These are phyloP conservation scores for Scolecobasidium constrictum DNA, from an alignment of 2,329 filamentous ascomycete species.

Conservation along the genomic window DNA sequence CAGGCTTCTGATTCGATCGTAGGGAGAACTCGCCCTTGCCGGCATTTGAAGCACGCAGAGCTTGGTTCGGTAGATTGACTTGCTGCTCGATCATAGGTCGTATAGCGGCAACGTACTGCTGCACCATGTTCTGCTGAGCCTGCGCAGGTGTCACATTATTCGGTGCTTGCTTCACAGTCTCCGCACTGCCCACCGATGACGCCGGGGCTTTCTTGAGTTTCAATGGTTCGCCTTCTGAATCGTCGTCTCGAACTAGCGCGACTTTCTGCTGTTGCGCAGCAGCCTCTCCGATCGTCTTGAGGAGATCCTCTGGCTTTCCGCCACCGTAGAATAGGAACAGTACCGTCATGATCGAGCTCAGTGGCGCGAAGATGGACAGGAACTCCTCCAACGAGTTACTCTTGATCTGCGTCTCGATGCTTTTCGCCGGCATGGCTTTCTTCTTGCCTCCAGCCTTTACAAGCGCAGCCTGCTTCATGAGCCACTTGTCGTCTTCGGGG, in stretches of 20 bases:
- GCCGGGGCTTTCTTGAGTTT: not conserved
- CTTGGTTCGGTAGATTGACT: not conserved
- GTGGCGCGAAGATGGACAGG: slow-evolving; percentile 39
- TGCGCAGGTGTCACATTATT: not conserved
- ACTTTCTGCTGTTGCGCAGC: slow-evolving; percentile 4
- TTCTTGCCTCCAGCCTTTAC: not conserved
- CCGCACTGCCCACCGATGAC: not conserved
- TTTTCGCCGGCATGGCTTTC: slow-evolving; percentile 25
- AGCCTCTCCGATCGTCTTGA: slow-evolving; percentile 7
- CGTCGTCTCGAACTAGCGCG: not conserved
- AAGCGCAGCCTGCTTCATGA: slow-evolving; percentile 10
- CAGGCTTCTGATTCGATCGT: not conserved
- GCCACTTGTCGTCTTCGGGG: slow-evolving; percentile 48
- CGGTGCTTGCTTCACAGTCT: not conserved
- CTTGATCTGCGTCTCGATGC: slow-evolving; percentile 38
- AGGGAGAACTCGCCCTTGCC: not conserved
- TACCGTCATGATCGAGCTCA: slow-evolving; percentile 39
- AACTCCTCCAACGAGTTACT: slow-evolving; percentile 40
- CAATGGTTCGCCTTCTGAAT: slow-evolving; percentile 1
- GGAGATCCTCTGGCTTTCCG: slow-evolving; percentile 6
- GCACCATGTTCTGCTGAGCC: slow-evolving; percentile 5
- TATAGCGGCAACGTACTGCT: slow-evolving; percentile 8
- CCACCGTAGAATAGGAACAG: slow-evolving; percentile 32
- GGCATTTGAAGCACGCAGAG: not conserved
- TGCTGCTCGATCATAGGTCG: not conserved